A percentile compares a stretch with the other conserved stretches of the same genome.
Conservation (phyloP, 2,329 filamentous ascomycete genomes). For the Onygenales sp. region DNA sequence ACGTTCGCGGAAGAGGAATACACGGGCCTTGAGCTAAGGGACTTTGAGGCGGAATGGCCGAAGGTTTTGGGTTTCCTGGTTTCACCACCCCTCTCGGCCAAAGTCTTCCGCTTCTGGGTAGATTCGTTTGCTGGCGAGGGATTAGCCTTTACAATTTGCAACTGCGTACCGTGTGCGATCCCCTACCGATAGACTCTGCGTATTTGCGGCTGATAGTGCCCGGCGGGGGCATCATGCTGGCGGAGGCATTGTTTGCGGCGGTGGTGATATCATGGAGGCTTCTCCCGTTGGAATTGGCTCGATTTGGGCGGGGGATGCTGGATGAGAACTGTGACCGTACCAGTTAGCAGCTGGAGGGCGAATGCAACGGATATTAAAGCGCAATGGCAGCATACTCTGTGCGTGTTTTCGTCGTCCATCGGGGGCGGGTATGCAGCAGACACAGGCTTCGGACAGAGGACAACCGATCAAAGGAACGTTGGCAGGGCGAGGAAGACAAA, state of each 20-base stretch:
- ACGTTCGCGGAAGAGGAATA: conserved; percentile 27
- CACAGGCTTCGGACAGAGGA: neutral
- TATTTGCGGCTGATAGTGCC: conserved; percentile 38
- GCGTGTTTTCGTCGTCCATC: conserved; percentile 10
- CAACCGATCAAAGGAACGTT: neutral
- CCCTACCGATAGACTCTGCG: conserved; percentile 42
- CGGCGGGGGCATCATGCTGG: conserved; percentile 35
- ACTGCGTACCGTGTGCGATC: neutral
- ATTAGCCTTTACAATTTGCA: conserved; percentile 5
- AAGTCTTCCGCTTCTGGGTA: conserved; percentile 52
- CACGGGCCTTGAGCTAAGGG: conserved; percentile 21
- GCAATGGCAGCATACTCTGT: conserved; percentile 1
- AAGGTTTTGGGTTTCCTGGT: conserved; percentile 33
- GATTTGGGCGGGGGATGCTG: conserved; percentile 7
- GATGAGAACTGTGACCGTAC: conserved; percentile 3
- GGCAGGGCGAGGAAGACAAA: too few species aligned
- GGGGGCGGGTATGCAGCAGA: neutral
- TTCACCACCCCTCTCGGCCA: conserved; percentile 48
- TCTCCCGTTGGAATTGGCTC: conserved; percentile 14
- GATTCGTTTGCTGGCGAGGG: conserved; percentile 36
- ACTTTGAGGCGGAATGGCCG: conserved; percentile 34
- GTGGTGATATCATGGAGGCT: conserved; percentile 43
- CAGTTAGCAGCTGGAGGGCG: neutral
- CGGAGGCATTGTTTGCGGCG: conserved; percentile 45
- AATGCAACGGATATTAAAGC: neutral